Evolutionary conservation across 306 rosid species (phyloP), one percentile per base, ranked within the genome.

Genomic region (Ziziphus jujuba): DNA sequence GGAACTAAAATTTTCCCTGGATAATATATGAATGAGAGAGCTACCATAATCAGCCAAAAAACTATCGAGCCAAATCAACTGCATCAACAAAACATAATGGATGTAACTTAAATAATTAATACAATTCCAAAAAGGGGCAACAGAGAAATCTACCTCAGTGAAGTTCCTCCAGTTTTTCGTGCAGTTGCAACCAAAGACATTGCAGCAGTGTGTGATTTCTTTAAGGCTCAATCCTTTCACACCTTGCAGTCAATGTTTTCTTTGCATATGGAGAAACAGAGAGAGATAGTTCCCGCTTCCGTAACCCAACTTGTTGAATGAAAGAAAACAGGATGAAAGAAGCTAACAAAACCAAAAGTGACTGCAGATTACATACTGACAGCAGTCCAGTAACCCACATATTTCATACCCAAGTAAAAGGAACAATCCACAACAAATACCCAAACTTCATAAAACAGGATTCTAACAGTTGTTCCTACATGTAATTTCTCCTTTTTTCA

Each of bases 101-200:
- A 35, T 44, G 62, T 51, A 65, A 44, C 56, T 66, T 35, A 12
- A 75, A 48, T 13, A 52, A 73, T 69, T 60, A 61, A 11, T 17
- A 38, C 24, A 23, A 50, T 65, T 45, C 31, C 50, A 53, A 10
- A 64, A 73, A 52, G 59, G 69, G 70, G 71, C 50, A 71, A 56
- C 75, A 53, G 19, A 79, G 79, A 79, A 72, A 63, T 72, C 96
- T 90, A 90, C 95, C 95, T 90, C 79, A 68, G 56, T 67, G 89
- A 84, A 78, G 90, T 78, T 72, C 80, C 81, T 84, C 71, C 71
- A 77, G 36, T 81, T 80, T 73, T 69, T 50, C 71, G 61, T 23
- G 72, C 68, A 58, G 76, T 79, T 19, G 48, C 65, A 76, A 79
- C 72, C 85, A 81, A 70, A 70, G 57, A 59, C 83, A 75, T 77